Base-by-base conservation (phyloP, 306 rosid genomes). In the Clitoria ternatea region DNA sequence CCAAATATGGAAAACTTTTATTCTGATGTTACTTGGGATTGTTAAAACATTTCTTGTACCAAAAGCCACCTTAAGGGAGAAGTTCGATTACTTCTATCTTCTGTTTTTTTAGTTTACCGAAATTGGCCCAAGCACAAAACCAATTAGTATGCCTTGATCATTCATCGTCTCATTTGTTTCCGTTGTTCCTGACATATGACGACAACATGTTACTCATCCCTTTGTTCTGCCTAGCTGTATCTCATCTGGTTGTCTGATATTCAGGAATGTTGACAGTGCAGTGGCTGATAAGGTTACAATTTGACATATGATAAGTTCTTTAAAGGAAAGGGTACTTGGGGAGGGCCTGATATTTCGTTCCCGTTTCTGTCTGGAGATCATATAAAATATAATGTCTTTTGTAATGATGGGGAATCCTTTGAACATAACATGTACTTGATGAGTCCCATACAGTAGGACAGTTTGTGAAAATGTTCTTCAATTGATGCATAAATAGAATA, bases 401-500 rank as follows among this genome's bases (percentile, higher is more conserved):
- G 37, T 36, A 12, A 26, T 3, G 30, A 52, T n/a, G 6, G 18
- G 35, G 8, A 39, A 45, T 45, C 18, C 37, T 35, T 8, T 44
- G 17, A 20, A 33, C 6, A n/a, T n/a, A n/a, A n/a, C n/a, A 12
- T 1, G 44, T 24, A 49, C 62, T 37, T 14, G 24, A 19, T 40
- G 30, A 39, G 10, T 19, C n/a, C 44, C 59, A 29, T 29, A 12
- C 1, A 69, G 40, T 42, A 2, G 29, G 35, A 65, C 23, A 62
- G 11, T 65, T 54, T 73, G 3, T 7, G 18, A 69, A 37, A 6
- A 17, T 76, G 30, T 22, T 18, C 42, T 23, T 56, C 37, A 37
- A 44, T 61, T 61, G 64, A 49, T 32, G 70, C 33, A 72, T 61
- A 7, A 4, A 23, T 67, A 7, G 15, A 72, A 20, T 48, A 59